Base-by-base conservation (phyloP, 176 grass and related monocot genomes). In the Musa itinerans region DNA sequence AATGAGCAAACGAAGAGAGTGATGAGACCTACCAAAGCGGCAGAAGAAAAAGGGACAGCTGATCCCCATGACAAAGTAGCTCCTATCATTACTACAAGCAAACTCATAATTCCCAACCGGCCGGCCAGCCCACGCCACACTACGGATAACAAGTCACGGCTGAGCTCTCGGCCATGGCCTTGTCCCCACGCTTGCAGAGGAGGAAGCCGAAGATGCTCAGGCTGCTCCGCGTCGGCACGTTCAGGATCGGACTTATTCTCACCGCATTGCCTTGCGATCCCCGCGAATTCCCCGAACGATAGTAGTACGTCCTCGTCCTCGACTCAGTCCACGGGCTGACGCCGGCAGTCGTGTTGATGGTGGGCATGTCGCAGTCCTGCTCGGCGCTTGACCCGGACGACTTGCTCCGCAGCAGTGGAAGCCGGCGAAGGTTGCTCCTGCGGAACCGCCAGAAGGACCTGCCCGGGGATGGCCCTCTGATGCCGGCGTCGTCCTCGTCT, bases 341-440 rank as follows among this genome's bases (percentile, higher is more conserved):
- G 17, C 24, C 10, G 15, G 11, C 17, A 11, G 34, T 29, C 27
- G 34, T 12, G 26, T 21, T 25, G 56, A 19, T 49, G 59, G 1
- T 29, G 25, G 6, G 24, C 9, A 29, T 29, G 27, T 13, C 24
- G 2, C 29, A 43, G 23, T 13, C 29, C 2, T 29, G 54, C 12
- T 58, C 58, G 0, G 16, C 15, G 26, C 54, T 52, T 10, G 77
- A 55, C 17, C 65, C 77, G 0, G 77, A 69, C 53, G 77, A 78
- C 29, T 78, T 78, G 65, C 77, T 78, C 52, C 77, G 64, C 25
- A 78, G 64, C 22, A 78, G 15, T 11, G 62, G 49, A 4, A 77
- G 53, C 8, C 62, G 59, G 59, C 61, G 67, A 20, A 77, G 43
- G 19, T 13, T 14, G 21, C 61, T 21, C 1, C 43, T 11, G 27